Base-by-base conservation (phyloP, 2,329 filamentous ascomycete species). In the Aspergillus tamarii region DNA sequence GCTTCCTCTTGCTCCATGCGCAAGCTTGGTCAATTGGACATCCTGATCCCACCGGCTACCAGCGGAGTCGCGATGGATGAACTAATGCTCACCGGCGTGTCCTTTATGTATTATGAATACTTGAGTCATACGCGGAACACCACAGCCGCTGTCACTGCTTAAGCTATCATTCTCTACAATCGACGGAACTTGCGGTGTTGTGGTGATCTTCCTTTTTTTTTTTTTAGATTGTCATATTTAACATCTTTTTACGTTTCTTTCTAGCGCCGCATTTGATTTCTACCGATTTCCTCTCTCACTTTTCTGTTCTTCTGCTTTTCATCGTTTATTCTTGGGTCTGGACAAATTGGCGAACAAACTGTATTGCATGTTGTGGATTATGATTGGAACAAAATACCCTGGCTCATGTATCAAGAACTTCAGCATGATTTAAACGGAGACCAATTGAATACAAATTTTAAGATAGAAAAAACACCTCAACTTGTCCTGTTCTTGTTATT, bases 51-150 rank as follows among this genome's bases (percentile, higher is more conserved):
- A 16, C 41, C 36, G 21, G 60, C 52, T 6, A 32, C 52, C 21
- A 41, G 34, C n/a, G 59, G 60, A 4, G n/a, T 14, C n/a, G 11
- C 56, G 19, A 60, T 65, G 56, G 60, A 65, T 16, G 60, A 65
- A 46, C 45, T 62, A 8, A 36, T 60, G 43, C 36, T 65, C 52
- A 65, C 63, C 2, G 60, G 48, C 1, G 26, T 62, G 7, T 52
- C 57, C 3, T 46, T 65, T 28, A 57, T 62, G 21, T 58, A 62
- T 50, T 55, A 55, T 6, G 21, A 14, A 26, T 55, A 55, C 8
- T 7, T 55, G 11, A 14, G 2, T 1, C 32, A 55, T 54, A 54
- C 0, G 0, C 16, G 52, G 16, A 19, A 1, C 28, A 41, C 55
- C 14, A 45, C 32, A 14, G 57, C 39, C 6, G 52, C 60, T 8